Percentiles rank a stretch among this genome's conserved stretches.
phyloP scores from a whole-genome alignment of 148 eudicot genomes.

The Spergularia bocconei region DNA sequence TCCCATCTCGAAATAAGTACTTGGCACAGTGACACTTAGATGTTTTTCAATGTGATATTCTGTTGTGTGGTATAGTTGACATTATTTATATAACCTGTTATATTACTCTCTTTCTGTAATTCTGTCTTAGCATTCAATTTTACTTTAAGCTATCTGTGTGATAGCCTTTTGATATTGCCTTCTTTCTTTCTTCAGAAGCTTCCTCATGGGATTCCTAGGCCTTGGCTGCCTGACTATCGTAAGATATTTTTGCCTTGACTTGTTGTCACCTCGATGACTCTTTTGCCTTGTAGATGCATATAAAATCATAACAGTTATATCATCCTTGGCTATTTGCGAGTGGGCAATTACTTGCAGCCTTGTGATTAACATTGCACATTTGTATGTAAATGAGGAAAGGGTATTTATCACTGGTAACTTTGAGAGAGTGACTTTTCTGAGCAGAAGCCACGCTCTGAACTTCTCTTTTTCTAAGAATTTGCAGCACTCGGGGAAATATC shows the following conservation, averaged over 20 bases:
- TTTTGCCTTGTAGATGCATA: neutral
- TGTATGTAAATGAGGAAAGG: neutral
- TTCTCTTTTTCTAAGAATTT: neutral
- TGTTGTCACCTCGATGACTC: neutral
- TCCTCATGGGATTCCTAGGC: conserved; percentile 17
- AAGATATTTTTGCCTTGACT: conserved; percentile 25
- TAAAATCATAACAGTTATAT: neutral
- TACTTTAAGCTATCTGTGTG: neutral
- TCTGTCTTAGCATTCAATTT: neutral
- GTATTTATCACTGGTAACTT: neutral
- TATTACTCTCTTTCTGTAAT: neutral
- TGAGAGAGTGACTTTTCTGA: neutral
- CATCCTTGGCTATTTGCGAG: neutral
- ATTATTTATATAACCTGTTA: neutral
- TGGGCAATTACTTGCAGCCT: neutral
- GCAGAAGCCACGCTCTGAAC: neutral
- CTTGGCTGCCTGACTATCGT: conserved; percentile 19
- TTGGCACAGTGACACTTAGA: too few relatives aligned
- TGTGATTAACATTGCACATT: neutral
- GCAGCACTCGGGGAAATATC: neutral
- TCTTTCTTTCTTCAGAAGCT: conserved; percentile 20
- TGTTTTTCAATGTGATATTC: neutral
- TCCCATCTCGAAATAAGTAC: too few relatives aligned
- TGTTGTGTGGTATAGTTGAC: neutral
- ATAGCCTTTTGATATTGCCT: conserved; percentile 7